These are phyloP conservation scores for Pichia scutulata DNA, from an alignment of 805 yeast species.

Conservation along the genomic window DNA sequence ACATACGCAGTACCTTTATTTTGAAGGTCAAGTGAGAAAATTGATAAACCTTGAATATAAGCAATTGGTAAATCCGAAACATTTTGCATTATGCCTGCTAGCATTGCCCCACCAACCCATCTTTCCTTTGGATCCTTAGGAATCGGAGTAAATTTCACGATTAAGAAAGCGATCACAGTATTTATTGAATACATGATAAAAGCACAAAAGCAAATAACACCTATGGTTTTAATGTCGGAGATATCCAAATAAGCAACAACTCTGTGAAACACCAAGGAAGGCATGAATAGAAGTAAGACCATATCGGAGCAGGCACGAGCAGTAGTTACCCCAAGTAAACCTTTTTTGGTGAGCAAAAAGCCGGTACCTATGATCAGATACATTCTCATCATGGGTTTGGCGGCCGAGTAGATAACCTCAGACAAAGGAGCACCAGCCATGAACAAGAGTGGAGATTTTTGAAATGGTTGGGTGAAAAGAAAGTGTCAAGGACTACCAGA, in stretches of 20 bases:
- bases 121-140: conserved; percentile 38
- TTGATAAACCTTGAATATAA: conserved; percentile 55
- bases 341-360: conserved; percentile 46
- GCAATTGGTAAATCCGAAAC: conserved; percentile 76
- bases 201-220: conserved; percentile 50
- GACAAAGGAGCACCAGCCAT: conserved; percentile 18
- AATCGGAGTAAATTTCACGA: conserved; percentile 31
- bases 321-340: conserved; percentile 56
- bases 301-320: conserved; percentile 56
- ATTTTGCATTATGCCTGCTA: conserved; percentile 68
- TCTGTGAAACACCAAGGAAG: conserved; percentile 57
- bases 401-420: conserved; percentile 38
- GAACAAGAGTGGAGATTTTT: too few relatives aligned
- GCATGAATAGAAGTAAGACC: conserved; percentile 54
- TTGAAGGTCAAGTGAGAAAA: conserved; percentile 26
- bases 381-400: conserved; percentile 70
- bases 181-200: conserved; percentile 46
- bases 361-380: conserved; percentile 68
- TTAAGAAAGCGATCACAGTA: conserved; percentile 35
- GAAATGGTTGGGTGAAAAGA: too few relatives aligned
- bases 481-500: too few relatives aligned
- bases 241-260: conserved; percentile 54
- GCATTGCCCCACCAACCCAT: conserved; percentile 65
- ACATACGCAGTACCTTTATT: conserved; percentile 47
- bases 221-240: conserved; percentile 60